Conservation (phyloP, 306 rosid genomes). For the Ziziphus jujuba region DNA sequence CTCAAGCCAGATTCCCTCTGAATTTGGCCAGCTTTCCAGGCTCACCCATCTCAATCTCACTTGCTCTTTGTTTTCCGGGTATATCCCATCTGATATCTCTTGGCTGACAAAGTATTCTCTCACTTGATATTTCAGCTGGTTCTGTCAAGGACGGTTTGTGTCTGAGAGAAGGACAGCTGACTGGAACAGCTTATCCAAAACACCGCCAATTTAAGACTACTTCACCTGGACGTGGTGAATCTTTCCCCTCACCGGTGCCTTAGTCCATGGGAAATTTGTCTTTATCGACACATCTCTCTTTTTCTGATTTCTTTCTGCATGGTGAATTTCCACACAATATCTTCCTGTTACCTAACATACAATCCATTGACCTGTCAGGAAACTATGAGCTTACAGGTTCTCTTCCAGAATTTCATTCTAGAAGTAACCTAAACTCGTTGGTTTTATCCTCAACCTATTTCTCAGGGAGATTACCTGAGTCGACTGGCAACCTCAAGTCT, state of each 20-base stretch:
- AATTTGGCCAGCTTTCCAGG: neutral
- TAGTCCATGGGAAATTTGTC: neutral
- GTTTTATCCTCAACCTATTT: neutral
- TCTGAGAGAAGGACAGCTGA: too few species aligned
- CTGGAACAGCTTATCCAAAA: neutral
- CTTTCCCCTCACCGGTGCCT: neutral
- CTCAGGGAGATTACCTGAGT: neutral
- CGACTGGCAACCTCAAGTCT: neutral
- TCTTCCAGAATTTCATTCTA: too few species aligned
- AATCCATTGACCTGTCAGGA: neutral
- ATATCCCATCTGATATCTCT: neutral
- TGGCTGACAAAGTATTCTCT: neutral
- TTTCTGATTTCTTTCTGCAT: neutral
- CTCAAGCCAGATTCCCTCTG: neutral
- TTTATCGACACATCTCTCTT: neutral
- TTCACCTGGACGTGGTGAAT: neutral
- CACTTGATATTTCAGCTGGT: neutral
- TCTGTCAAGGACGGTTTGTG: too few species aligned
- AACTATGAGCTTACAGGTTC: too few species aligned
- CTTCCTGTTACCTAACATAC: neutral
- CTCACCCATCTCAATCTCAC: constrained; percentile 3
- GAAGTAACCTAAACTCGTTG: too few species aligned
- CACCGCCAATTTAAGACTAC: neutral
- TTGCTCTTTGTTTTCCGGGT: neutral
- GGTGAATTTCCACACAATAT: neutral